Percentiles rank a stretch among this genome's conserved stretches.
These are phyloP conservation scores for Circinella minor DNA, from an alignment of 371 early-diverging fungal genomes.

Conservation along the genomic window DNA sequence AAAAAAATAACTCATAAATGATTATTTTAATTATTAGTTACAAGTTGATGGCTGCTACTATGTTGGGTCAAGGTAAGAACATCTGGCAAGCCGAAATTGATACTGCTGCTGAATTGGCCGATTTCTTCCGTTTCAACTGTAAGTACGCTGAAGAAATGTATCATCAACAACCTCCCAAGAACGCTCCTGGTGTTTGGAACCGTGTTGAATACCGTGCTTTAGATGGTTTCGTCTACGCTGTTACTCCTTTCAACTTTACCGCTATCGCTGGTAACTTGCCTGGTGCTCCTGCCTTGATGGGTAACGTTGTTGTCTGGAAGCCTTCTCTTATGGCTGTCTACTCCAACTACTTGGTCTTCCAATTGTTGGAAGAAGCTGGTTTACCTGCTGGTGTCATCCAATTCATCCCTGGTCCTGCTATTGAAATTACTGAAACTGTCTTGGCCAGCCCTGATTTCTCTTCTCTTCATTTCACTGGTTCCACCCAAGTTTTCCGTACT, in stretches of 20 bases:
- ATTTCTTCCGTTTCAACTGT: constrained; percentile 96
- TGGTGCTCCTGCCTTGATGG: constrained; percentile 96
- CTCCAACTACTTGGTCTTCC: constrained; percentile 90
- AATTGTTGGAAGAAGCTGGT: constrained; percentile 95
- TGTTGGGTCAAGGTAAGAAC: constrained; percentile 99
- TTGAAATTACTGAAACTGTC: constrained; percentile 70
- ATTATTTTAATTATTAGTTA: constrained; percentile 37
- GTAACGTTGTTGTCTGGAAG: constrained; percentile 98
- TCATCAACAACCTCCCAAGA: constrained; percentile 90
- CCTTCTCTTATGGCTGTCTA: constrained; percentile 88
- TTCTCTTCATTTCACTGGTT: constrained; percentile 97
- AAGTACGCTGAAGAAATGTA: constrained; percentile 95
- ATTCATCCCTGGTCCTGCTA: constrained; percentile 94
- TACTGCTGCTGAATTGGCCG: constrained; percentile 90
- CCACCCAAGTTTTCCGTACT: constrained; percentile 91
- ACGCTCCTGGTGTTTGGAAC: constrained; percentile 92
- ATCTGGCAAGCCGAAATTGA: constrained; percentile 99
- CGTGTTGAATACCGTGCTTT: constrained; percentile 94
- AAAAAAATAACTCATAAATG: background rate
- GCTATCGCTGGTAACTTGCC: constrained; percentile 98
- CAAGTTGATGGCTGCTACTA: constrained; percentile 95
- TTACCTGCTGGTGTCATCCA: constrained; percentile 97
- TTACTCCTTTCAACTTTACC: constrained; percentile 99
- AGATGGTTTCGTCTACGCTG: constrained; percentile 96
- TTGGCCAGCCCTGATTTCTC: constrained; percentile 89